Evolutionary conservation across 2,329 filamentous ascomycete species (phyloP).

Genomic region (Botrytis tulipae): DNA sequence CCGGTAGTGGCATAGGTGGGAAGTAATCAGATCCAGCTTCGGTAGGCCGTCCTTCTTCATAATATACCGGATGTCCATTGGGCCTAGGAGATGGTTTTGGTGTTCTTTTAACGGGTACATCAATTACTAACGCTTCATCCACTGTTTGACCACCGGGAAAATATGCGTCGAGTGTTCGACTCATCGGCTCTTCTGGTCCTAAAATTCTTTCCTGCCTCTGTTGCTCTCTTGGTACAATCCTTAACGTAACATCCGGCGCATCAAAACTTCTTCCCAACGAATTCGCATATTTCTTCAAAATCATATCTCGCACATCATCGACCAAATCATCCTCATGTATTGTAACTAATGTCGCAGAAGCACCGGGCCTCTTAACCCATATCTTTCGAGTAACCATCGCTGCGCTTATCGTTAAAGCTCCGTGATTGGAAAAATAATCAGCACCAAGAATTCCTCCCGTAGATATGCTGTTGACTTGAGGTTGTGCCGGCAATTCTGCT

Average conservation of each 20-base stretch:
- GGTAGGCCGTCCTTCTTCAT: slow-evolving; percentile 59
- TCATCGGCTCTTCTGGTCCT: slow-evolving; percentile 83
- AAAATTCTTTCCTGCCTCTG: slow-evolving; percentile 64
- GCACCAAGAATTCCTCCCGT: neutral
- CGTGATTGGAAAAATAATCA: slow-evolving; percentile 38
- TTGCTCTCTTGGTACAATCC: slow-evolving; percentile 70
- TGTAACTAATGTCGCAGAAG: slow-evolving; percentile 82
- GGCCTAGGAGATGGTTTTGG: slow-evolving; percentile 75
- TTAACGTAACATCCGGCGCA: slow-evolving; percentile 80
- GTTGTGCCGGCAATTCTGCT: slow-evolving; percentile 38
- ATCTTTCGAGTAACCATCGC: slow-evolving; percentile 73
- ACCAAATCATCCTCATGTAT: slow-evolving; percentile 87
- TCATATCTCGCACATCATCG: slow-evolving; percentile 90
- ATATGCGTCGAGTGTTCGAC: slow-evolving; percentile 72
- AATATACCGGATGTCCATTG: slow-evolving; percentile 45
- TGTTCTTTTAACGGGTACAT: slow-evolving; percentile 73
- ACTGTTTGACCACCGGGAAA: slow-evolving; percentile 85
- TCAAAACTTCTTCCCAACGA: slow-evolving; percentile 87
- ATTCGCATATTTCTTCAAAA: slow-evolving; percentile 90
- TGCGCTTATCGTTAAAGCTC: slow-evolving; percentile 35
- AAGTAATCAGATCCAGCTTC: slow-evolving; percentile 81
- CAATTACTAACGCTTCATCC: slow-evolving; percentile 87
- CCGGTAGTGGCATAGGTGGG: slow-evolving; percentile 59
- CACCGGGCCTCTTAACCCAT: slow-evolving; percentile 87
- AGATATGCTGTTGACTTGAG: slow-evolving; percentile 36